Evolutionary conservation across 495 filamentous ascomycete genomes (phyloP).

Genomic region (Aspergillus cavernicola): DNA sequence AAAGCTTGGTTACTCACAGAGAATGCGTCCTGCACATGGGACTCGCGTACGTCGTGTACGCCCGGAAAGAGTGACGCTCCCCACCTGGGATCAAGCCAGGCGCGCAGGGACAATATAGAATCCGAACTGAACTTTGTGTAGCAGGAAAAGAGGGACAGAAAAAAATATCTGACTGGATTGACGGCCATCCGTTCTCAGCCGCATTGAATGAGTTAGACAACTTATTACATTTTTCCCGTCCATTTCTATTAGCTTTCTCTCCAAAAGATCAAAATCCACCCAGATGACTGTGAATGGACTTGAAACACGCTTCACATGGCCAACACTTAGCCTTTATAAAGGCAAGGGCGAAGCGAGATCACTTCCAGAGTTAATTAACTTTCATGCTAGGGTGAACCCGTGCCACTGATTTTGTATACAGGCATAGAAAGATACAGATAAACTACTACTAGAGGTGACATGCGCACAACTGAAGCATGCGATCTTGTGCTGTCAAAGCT

Average conservation of each 20-base stretch:
- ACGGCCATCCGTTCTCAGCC: neutral
- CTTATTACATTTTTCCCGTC: neutral
- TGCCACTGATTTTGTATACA: conserved; percentile 24
- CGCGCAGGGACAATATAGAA: neutral
- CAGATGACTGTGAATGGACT: neutral
- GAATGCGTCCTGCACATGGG: neutral
- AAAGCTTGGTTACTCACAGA: neutral
- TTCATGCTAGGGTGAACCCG: conserved; percentile 21
- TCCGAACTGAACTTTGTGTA: neutral
- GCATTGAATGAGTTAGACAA: neutral
- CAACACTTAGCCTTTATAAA: neutral
- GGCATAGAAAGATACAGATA: conserved; percentile 3
- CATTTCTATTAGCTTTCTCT: too few relatives aligned
- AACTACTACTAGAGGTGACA: neutral
- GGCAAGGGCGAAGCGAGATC: conserved; percentile 5
- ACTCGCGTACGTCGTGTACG: neutral
- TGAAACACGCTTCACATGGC: neutral
- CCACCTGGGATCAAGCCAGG: neutral
- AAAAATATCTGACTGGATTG: neutral
- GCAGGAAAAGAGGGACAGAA: neutral
- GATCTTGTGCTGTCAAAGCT: conserved; percentile 3
- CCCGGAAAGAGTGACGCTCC: neutral
- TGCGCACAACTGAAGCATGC: conserved; percentile 4
- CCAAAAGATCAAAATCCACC: neutral
- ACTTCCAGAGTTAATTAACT: conserved; percentile 19